Evolutionary conservation across 2,329 filamentous ascomycete species (phyloP).

Genomic region (Beauveria scarabaeidicola): DNA sequence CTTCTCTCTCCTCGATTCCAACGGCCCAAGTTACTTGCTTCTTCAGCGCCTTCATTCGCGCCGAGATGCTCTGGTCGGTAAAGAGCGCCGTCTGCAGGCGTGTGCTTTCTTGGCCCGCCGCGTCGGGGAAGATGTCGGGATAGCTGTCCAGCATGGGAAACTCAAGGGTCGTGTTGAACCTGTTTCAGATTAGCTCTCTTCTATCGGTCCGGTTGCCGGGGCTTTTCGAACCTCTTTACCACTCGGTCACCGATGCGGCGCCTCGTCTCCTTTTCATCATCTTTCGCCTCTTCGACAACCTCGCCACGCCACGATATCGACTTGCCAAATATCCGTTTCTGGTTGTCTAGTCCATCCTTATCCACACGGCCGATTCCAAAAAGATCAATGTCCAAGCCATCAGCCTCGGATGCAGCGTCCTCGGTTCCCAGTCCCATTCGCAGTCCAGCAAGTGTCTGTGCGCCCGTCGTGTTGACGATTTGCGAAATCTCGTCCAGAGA

Average conservation of each 20-base stretch:
- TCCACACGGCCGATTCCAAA: constrained; percentile 17
- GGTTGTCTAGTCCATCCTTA: constrained; percentile 3
- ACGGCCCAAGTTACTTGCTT: constrained; percentile 55
- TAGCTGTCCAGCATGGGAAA: constrained; percentile 81
- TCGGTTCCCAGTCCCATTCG: constrained; percentile 50
- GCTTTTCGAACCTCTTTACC: constrained; percentile 4
- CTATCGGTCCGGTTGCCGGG: background rate
- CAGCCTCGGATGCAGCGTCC: constrained; percentile 21
- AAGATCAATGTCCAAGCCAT: constrained; percentile 23
- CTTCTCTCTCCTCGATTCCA: constrained; percentile 71
- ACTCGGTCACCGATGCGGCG: constrained; percentile 13
- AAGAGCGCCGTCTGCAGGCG: constrained; percentile 53
- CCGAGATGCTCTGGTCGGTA: constrained; percentile 65
- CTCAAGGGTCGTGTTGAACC: constrained; percentile 44
- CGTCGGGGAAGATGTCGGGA: constrained; percentile 60
- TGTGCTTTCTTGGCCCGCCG: constrained; percentile 25
- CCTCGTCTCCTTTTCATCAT: constrained; percentile 7
- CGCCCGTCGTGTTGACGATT: constrained; percentile 65
- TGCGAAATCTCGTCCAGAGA: constrained; percentile 57
- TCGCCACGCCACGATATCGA: constrained; percentile 9
- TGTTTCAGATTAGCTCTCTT: constrained; percentile 11
- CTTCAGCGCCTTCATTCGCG: constrained; percentile 58
- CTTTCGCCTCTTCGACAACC: background rate
- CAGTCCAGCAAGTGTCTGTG: constrained; percentile 68
- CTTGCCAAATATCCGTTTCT: constrained; percentile 13